Evolutionary conservation across 345 rosid species (phyloP).

Genomic region (Dimocarpus longan): DNA sequence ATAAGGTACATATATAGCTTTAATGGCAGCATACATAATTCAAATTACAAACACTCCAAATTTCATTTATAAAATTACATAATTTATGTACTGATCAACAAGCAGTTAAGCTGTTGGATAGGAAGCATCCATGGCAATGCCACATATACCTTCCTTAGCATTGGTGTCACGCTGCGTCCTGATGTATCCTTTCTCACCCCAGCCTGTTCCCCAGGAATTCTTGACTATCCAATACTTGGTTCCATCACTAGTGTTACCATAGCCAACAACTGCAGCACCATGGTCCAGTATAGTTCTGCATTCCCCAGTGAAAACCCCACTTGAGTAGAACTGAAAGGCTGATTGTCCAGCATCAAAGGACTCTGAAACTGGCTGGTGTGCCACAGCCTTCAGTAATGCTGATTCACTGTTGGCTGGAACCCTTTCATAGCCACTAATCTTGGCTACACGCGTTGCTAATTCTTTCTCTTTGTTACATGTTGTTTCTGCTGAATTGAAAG

Average conservation of each 20-base stretch:
- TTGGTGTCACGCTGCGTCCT: slow-evolving; percentile 33
- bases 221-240: slow-evolving; percentile 44
- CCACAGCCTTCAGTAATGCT: slow-evolving; percentile 29
- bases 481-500: slow-evolving; percentile 20
- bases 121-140: slow-evolving; percentile 34
- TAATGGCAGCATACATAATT: no score
- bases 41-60: no score
- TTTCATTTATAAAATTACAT: no score
- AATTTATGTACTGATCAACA: not conserved
- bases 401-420: slow-evolving; percentile 31
- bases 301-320: slow-evolving; percentile 35
- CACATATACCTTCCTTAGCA: slow-evolving; percentile 29
- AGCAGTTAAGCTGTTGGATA: slow-evolving; percentile 26
- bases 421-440: slow-evolving; percentile 29
- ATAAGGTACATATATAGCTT: no score
- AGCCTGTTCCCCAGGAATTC: slow-evolving; percentile 42
- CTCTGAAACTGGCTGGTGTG: slow-evolving; percentile 39
- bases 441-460: slow-evolving; percentile 16
- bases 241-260: slow-evolving; percentile 24
- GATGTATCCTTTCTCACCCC: slow-evolving; percentile 38
- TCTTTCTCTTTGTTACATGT: slow-evolving; percentile 18
- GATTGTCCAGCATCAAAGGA: slow-evolving; percentile 30
- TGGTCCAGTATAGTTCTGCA: slow-evolving; percentile 34
- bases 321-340: slow-evolving; percentile 32
- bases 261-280: slow-evolving; percentile 39